Conservation (phyloP, 2,329 filamentous ascomycete species). For the Pezizomycotina sp. region DNA sequence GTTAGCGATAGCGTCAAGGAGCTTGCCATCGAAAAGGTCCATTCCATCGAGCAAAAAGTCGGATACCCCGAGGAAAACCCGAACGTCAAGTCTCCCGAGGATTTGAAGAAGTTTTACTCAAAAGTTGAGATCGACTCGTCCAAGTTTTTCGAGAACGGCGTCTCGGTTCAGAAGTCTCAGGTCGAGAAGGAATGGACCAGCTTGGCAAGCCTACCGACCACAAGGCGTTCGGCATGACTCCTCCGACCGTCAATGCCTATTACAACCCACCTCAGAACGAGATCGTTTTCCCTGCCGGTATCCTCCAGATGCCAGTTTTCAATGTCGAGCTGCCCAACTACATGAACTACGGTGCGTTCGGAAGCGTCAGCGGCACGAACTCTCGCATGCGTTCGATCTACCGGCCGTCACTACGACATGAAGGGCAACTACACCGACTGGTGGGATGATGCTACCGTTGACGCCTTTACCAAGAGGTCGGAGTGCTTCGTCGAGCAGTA, state of each 20-base stretch:
- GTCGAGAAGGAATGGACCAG: conserved; percentile 39
- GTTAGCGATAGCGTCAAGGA: conserved; percentile 46
- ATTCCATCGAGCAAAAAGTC: conserved; percentile 51
- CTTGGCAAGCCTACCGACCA: conserved; percentile 45
- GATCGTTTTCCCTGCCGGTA: conserved; percentile 52
- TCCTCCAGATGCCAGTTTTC: conserved; percentile 53
- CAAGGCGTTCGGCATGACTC: conserved; percentile 44
- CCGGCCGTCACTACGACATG: conserved; percentile 47
- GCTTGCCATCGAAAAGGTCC: conserved; percentile 46
- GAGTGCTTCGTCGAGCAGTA: conserved; percentile 56
- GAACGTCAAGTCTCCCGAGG: conserved; percentile 42
- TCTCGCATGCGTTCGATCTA: conserved; percentile 54
- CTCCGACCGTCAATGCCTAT: conserved; percentile 48
- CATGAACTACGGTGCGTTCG: conserved; percentile 52
- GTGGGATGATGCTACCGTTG: conserved; percentile 46
- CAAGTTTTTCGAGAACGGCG: conserved; percentile 42
- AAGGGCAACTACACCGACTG: conserved; percentile 49
- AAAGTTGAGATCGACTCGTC: conserved; percentile 36
- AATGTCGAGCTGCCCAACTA: conserved; percentile 47
- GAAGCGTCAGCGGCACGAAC: conserved; percentile 51
- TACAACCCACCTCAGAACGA: conserved; percentile 49
- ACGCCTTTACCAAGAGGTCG: conserved; percentile 41
- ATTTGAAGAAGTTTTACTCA: conserved; percentile 41
- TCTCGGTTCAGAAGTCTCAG: conserved; percentile 37
- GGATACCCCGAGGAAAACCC: conserved; percentile 49